A percentile compares a stretch with the other conserved stretches of the same genome.
These are phyloP conservation scores for Pterulicium gracile DNA, from an alignment of 1,284 basidiomycete species.

Conservation along the genomic window DNA sequence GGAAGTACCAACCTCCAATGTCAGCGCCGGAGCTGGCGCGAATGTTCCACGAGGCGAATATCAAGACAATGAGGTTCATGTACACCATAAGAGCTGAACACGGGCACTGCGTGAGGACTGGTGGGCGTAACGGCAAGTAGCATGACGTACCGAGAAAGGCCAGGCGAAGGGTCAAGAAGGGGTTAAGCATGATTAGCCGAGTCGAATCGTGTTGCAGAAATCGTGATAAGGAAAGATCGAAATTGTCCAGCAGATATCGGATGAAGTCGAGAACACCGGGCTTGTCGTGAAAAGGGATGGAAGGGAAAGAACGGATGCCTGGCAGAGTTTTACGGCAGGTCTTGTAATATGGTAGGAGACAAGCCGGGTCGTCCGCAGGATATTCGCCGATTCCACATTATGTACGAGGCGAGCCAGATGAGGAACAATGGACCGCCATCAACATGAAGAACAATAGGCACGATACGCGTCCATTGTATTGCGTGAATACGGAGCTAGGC, in stretches of 20 bases:
- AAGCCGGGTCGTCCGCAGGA: too few species aligned
- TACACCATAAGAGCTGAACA: slow-evolving; percentile 38
- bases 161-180: slow-evolving; percentile 43
- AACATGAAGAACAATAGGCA: too few species aligned
- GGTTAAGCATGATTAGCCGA: slow-evolving; percentile 20
- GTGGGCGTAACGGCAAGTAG: neutral
- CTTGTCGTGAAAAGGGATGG: slow-evolving; percentile 2
- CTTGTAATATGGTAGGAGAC: too few species aligned
- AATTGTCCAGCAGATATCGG: slow-evolving; percentile 4
- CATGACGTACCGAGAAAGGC: slow-evolving; percentile 41
- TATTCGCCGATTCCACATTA: too few species aligned
- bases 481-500: too few species aligned
- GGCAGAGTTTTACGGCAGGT: too few species aligned
- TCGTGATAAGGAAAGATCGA: neutral
- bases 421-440: too few species aligned
- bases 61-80: slow-evolving; percentile 37
- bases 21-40: slow-evolving; percentile 24
- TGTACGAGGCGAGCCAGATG: too few species aligned
- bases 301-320: neutral
- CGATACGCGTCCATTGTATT: too few species aligned
- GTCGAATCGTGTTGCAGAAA: neutral
- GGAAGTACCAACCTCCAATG: slow-evolving; percentile 27
- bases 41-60: slow-evolving; percentile 51
- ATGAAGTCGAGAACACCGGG: too few species aligned
- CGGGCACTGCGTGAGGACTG: slow-evolving; percentile 6